Base-by-base conservation (phyloP, 2,329 filamentous ascomycete genomes). In the Alternaria brassicicola region DNA sequence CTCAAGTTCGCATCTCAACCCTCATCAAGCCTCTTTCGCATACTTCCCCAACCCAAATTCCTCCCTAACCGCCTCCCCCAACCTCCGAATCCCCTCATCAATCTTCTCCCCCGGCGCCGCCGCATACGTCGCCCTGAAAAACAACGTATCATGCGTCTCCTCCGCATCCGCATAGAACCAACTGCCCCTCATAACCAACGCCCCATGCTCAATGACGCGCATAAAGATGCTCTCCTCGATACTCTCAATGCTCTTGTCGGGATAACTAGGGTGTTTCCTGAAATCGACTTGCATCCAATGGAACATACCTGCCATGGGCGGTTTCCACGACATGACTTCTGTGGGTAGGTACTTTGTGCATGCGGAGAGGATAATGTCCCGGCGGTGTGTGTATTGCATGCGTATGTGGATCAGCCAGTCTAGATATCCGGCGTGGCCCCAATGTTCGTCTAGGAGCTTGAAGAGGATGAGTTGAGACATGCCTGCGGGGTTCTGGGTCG, bases 231-330 rank as follows among this genome's bases (percentile, higher is more conserved):
- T 87, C 68, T 97, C 89, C 78, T 99, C 95, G 39, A 99, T 83
- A 8, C 76, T 86, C 23, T 85, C 76, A 45, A 92, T 80, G 47
- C 78, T 80, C 64, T 76, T 75, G 9, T 71, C 79, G 2, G 76
- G 74, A 33, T 83, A 83, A 12, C 85, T 78, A 0, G 91, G 91
- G 68, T 94, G 91, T 61, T 85, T 83, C 19, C 79, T 81, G 69
- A 86, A 86, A 67, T 92, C 84, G 17, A 95, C 80, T 51, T 85
- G 82, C 57, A 95, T 79, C 92, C 92, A 95, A 73, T 91, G 89
- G 85, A 99, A 99, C 95, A 99, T 99, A 74, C 94, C 94, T 1
- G 93, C 92, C 56, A 84, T 85, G 0, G 94, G 93, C 0, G 91
- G 85, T 25, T 82, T 85, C 93, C 93, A 98, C 76, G 83, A 87